A percentile compares a stretch with the other conserved stretches of the same genome.
Evolutionary conservation across 169 alveolate species (phyloP).

Genomic region (Plasmodium coatneyi): DNA sequence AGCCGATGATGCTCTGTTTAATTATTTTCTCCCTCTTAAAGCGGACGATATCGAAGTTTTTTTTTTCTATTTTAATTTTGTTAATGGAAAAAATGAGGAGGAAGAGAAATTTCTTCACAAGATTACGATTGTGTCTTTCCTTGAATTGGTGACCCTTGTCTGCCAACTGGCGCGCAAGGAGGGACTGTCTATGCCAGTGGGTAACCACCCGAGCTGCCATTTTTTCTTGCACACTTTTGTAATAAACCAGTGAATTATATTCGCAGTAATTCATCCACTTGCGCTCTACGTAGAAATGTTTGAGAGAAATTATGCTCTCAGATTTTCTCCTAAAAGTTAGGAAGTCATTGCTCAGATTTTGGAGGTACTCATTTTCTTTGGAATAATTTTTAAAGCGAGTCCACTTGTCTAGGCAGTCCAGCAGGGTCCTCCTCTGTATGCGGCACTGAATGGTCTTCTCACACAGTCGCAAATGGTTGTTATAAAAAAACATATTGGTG

Average conservation of each 20-base stretch:
- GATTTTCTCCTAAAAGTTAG: slow-evolving; percentile 25
- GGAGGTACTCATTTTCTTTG: slow-evolving; percentile 10
- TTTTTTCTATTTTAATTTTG: slow-evolving; percentile 48
- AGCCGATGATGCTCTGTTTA: slow-evolving; percentile 1
- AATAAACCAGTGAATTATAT: slow-evolving; percentile 46
- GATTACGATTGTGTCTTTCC: slow-evolving; percentile 1
- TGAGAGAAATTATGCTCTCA: slow-evolving; percentile 11
- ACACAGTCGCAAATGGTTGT: slow-evolving; percentile 28
- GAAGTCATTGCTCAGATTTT: background rate
- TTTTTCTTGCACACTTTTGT: slow-evolving; percentile 16
- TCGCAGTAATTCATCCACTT: slow-evolving; percentile 71
- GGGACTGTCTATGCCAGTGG: slow-evolving; percentile 16
- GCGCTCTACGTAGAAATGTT: slow-evolving; percentile 25
- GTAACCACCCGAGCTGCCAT: background rate
- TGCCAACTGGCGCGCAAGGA: background rate
- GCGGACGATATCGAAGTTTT: slow-evolving; percentile 42
- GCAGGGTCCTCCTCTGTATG: background rate
- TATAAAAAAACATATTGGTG: slow-evolving; percentile 32
- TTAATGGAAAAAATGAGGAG: slow-evolving; percentile 47
- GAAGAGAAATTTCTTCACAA: slow-evolving; percentile 46
- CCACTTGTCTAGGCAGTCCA: background rate
- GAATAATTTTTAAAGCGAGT: slow-evolving; percentile 11
- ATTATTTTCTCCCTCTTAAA: slow-evolving; percentile 34
- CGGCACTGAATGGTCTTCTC: slow-evolving; percentile 28
- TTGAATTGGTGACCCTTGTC: slow-evolving; percentile 1